Evolutionary conservation across 345 rosid species (phyloP).

Genomic region (Cardamine occulta): DNA sequence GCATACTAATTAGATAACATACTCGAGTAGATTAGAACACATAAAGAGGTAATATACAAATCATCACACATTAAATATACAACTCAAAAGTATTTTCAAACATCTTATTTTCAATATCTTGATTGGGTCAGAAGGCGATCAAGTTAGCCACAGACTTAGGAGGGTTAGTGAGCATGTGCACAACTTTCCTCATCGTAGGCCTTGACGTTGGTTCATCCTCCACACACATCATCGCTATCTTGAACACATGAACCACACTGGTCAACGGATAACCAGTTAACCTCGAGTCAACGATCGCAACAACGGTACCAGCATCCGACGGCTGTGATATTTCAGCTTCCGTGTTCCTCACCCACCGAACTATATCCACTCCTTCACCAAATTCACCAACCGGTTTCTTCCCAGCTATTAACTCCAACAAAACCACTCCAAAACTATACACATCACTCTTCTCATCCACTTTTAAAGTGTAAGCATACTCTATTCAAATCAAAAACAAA

Average conservation of each 20-base stretch:
- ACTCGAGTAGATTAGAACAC: not conserved
- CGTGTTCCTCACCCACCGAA: slow-evolving; percentile 84
- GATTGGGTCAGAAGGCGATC: slow-evolving; percentile 34
- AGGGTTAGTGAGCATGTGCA: slow-evolving; percentile 71
- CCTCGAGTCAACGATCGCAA: slow-evolving; percentile 71
- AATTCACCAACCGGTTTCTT: slow-evolving; percentile 88
- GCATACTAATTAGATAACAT: slow-evolving; percentile 22
- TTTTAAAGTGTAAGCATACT: slow-evolving; percentile 85
- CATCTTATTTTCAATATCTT: slow-evolving; percentile 27
- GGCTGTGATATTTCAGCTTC: slow-evolving; percentile 70
- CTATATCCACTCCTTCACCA: slow-evolving; percentile 97
- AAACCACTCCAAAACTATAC: slow-evolving; percentile 86
- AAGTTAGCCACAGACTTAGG: slow-evolving; percentile 56
- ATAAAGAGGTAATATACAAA: slow-evolving; percentile 36
- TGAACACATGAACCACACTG: slow-evolving; percentile 70
- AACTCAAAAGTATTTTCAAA: not conserved
- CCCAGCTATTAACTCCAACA: slow-evolving; percentile 83
- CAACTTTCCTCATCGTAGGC: slow-evolving; percentile 95
- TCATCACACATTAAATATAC: slow-evolving; percentile 34
- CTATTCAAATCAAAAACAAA: slow-evolving; percentile 37
- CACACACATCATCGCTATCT: slow-evolving; percentile 80
- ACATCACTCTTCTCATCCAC: slow-evolving; percentile 95
- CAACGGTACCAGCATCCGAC: slow-evolving; percentile 60
- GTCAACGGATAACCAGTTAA: slow-evolving; percentile 62
- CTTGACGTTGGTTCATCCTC: slow-evolving; percentile 65